Evolutionary conservation across 2,329 filamentous ascomycete genomes (phyloP).

Genomic region (Pseudocercospora fijiensis): DNA sequence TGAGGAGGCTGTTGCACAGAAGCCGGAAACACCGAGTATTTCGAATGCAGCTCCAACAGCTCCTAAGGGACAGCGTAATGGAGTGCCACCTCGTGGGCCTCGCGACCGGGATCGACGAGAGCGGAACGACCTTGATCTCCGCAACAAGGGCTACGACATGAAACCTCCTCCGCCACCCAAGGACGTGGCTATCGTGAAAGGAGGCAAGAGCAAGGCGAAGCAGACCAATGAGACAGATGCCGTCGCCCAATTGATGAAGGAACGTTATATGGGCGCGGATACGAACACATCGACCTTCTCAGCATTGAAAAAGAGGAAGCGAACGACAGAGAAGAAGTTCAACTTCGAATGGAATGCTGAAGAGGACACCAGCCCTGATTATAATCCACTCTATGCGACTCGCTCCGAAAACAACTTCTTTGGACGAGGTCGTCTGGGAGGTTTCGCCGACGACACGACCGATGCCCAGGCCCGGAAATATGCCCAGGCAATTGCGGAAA

Average conservation of each 20-base stretch:
- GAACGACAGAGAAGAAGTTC: slow-evolving; percentile 94
- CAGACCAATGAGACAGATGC: slow-evolving; percentile 58
- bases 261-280: slow-evolving; percentile 88
- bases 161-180: slow-evolving; percentile 50
- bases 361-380: slow-evolving; percentile 83
- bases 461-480: slow-evolving; percentile 55
- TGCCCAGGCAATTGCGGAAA: slow-evolving; percentile 68
- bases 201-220: slow-evolving; percentile 40
- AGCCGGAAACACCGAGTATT: slow-evolving; percentile 12
- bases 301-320: slow-evolving; percentile 89
- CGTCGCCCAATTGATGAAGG: slow-evolving; percentile 71
- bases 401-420: slow-evolving; percentile 68
- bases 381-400: slow-evolving; percentile 76
- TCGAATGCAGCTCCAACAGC: slow-evolving; percentile 58
- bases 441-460: slow-evolving; percentile 60
- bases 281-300: slow-evolving; percentile 86
- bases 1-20: slow-evolving; percentile 31
- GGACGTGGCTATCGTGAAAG: slow-evolving; percentile 39
- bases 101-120: slow-evolving; percentile 29
- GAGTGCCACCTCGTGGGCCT: slow-evolving; percentile 52
- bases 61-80: slow-evolving; percentile 65
- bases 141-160: slow-evolving; percentile 54
- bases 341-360: slow-evolving; percentile 98
- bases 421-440: slow-evolving; percentile 65
- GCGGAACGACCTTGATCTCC: slow-evolving; percentile 35